Evolutionary conservation across 108 stramenopile species (phyloP).

Genomic region (Seminavis robusta): DNA sequence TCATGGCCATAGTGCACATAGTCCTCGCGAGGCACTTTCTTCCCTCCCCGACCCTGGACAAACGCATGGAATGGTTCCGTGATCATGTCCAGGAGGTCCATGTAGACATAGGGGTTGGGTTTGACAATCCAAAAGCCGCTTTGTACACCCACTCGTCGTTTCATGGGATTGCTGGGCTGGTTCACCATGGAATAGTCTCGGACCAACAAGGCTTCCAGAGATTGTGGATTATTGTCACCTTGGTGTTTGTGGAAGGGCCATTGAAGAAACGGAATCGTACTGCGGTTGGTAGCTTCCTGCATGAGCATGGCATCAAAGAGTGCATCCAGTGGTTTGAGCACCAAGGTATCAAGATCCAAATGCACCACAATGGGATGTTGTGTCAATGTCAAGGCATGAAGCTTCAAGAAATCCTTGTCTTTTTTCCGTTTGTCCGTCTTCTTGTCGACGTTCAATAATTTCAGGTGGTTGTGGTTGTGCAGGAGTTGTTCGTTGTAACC

Average conservation of each 20-base stretch:
- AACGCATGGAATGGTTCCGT: constrained; percentile 66
- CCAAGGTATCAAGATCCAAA: constrained; percentile 88
- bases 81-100: constrained; percentile 70
- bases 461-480: too few species aligned
- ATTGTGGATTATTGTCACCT: constrained; percentile 2
- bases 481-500: constrained; percentile 47
- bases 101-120: constrained; percentile 54
- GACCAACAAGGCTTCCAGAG: background rate
- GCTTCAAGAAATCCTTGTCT: constrained; percentile 87
- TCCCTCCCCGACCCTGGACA: constrained; percentile 71
- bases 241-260: constrained; percentile 32
- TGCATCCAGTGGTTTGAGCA: constrained; percentile 77
- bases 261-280: too few species aligned
- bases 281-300: too few species aligned
- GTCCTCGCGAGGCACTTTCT: constrained; percentile 60
- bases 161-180: constrained; percentile 38
- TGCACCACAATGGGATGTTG: constrained; percentile 88
- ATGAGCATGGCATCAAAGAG: constrained; percentile 65
- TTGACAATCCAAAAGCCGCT: constrained; percentile 83
- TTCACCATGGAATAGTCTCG: constrained; percentile 24
- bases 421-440: constrained; percentile 49
- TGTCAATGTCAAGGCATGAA: constrained; percentile 89
- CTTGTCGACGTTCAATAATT: constrained; percentile 66
- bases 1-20: too few species aligned
- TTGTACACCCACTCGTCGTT: constrained; percentile 70